Conservation (phyloP, 2,329 filamentous ascomycete species). For the Pyrenophora seminiperda region DNA sequence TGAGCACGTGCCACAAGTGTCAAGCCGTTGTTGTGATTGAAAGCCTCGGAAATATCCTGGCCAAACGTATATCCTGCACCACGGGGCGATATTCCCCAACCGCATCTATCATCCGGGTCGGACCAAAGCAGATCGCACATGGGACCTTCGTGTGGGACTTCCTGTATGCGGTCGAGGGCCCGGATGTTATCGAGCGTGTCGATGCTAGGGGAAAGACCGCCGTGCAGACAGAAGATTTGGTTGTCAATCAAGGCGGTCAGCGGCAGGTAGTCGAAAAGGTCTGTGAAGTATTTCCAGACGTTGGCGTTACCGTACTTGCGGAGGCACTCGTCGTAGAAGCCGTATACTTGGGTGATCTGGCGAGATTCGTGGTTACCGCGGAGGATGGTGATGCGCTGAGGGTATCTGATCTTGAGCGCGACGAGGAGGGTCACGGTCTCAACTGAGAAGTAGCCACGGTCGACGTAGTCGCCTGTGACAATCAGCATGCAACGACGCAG, state of each 20-base stretch:
- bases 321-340: constrained; percentile 37
- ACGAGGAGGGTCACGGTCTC: constrained; percentile 97
- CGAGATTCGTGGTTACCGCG: constrained; percentile 86
- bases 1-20: constrained; percentile 95
- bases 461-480: constrained; percentile 88
- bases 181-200: constrained; percentile 74
- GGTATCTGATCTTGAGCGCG: constrained; percentile 96
- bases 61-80: constrained; percentile 95
- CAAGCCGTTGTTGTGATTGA: constrained; percentile 98
- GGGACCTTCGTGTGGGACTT: constrained; percentile 77
- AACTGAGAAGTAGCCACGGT: constrained; percentile 98
- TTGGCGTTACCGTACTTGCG: constrained; percentile 65
- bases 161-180: constrained; percentile 59
- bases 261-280: constrained; percentile 78
- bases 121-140: constrained; percentile 80
- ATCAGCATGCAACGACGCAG: constrained; percentile 20
- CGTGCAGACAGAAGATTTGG: constrained; percentile 74
- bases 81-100: constrained; percentile 93
- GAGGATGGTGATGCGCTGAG: constrained; percentile 95
- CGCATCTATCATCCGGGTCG: constrained; percentile 94
- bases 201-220: constrained; percentile 73
- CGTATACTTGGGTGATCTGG: constrained; percentile 78
- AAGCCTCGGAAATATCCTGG: constrained; percentile 97
- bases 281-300: constrained; percentile 79
- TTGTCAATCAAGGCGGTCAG: constrained; percentile 75